These are phyloP conservation scores for Kalmusia sp. DNA, from an alignment of 2,329 filamentous ascomycete species.

Conservation along the genomic window DNA sequence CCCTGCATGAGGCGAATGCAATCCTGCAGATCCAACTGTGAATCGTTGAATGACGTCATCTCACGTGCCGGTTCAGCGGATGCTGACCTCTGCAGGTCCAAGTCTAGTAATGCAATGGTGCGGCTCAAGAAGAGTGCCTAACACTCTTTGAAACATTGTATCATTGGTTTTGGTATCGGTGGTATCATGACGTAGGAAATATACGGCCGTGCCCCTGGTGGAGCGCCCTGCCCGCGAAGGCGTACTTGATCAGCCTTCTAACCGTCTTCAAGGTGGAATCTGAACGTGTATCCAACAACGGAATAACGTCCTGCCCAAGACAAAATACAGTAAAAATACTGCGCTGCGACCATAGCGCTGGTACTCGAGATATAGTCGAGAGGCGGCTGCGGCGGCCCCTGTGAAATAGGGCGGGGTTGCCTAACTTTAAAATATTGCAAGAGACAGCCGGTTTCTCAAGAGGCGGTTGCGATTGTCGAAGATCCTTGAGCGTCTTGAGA, in stretches of 20 bases:
- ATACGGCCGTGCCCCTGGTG: constrained; percentile 5
- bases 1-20: constrained; percentile 5
- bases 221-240: constrained; percentile 28
- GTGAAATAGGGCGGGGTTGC: no score
- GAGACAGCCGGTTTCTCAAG: constrained; percentile 7
- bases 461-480: constrained; percentile 19
- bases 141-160: constrained; percentile 2
- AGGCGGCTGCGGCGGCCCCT: neutral
- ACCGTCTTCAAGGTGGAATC: neutral
- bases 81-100: no score
- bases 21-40: neutral
- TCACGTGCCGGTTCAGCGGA: constrained; percentile 8
- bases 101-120: neutral
- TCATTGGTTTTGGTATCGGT: constrained; percentile 29
- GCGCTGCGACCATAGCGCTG: neutral
- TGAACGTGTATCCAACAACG: neutral
- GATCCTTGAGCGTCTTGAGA: constrained; percentile 30
- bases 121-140: neutral
- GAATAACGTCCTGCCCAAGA: neutral
- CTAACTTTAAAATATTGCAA: neutral
- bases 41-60: constrained; percentile 28
- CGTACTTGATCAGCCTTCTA: constrained; percentile 14
- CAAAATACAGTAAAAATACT: neutral
- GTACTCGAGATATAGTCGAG: neutral
- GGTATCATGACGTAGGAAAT: constrained; percentile 36